A percentile compares a stretch with the other conserved stretches of the same genome.
These are phyloP conservation scores for Colletotrichum sp. DNA, from an alignment of 2,329 filamentous ascomycete genomes.

Conservation along the genomic window DNA sequence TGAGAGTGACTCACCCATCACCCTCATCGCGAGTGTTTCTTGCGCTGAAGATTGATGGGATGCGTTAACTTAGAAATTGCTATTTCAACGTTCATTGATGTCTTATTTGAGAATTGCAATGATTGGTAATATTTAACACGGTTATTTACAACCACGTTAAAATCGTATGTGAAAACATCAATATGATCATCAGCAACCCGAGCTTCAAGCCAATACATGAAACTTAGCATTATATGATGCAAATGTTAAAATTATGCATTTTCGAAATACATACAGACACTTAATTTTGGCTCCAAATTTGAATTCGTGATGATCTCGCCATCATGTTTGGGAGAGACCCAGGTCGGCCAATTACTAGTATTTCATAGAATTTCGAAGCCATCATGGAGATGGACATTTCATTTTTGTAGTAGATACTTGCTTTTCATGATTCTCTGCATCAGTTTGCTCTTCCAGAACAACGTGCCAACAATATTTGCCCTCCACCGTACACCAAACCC, in stretches of 20 bases:
- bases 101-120: background rate
- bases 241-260: background rate
- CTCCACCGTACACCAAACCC: background rate
- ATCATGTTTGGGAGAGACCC: background rate
- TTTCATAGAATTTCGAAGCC: background rate
- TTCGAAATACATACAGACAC: no score
- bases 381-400: background rate
- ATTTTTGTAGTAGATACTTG: background rate
- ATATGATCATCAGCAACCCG: fast-evolving
- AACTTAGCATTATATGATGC: background rate
- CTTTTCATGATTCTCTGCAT: background rate
- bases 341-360: background rate
- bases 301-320: no score
- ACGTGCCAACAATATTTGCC: background rate
- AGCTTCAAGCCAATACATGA: background rate
- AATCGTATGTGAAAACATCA: background rate
- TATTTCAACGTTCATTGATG: background rate
- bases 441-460: background rate
- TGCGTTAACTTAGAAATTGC: background rate
- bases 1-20: background rate
- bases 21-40: background rate
- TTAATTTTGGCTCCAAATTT: no score
- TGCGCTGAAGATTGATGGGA: background rate
- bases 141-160: background rate
- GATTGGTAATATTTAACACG: fast-evolving